A percentile compares a stretch with the other conserved stretches of the same genome.
These are phyloP conservation scores for Kodamaea nitidulidarum DNA, from an alignment of 805 yeast genomes.

Conservation along the genomic window DNA sequence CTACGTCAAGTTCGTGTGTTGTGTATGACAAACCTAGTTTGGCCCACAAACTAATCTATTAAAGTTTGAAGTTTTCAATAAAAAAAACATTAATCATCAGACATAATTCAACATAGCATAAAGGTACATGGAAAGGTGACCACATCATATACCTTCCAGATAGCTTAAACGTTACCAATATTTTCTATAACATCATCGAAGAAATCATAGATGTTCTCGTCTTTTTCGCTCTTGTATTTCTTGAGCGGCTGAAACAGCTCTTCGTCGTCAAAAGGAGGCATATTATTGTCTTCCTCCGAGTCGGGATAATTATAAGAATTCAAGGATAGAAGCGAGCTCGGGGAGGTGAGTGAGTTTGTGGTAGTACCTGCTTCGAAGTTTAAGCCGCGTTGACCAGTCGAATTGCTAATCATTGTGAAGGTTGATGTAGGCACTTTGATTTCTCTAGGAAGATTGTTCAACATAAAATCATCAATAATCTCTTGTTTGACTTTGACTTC, in stretches of 20 bases:
- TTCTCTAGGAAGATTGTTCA: conserved; percentile 34
- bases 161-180: conserved; percentile 8
- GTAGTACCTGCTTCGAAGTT: conserved; percentile 3
- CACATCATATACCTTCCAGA: background rate
- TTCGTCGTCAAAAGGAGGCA: conserved; percentile 5
- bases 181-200: conserved; percentile 27
- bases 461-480: conserved; percentile 35
- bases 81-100: conserved; percentile 2
- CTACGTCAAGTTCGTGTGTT: too few species aligned
- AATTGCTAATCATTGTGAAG: conserved; percentile 3
- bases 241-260: conserved; percentile 14
- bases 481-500: conserved; percentile 33
- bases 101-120: conserved; percentile 2
- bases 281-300: conserved; percentile 8
- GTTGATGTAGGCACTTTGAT: conserved; percentile 10
- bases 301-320: conserved; percentile 25
- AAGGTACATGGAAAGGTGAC: background rate
- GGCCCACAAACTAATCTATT: background rate
- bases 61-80: background rate
- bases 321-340: conserved; percentile 33
- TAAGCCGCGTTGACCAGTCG: background rate
- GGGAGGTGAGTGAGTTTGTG: conserved; percentile 27
- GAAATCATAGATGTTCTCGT: conserved; percentile 17
- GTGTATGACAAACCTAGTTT: too few species aligned
- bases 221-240: conserved; percentile 13